Evolutionary conservation across 306 rosid species (phyloP), one percentile per base, ranked within the genome.

Genomic region (Cicer judaicum): DNA sequence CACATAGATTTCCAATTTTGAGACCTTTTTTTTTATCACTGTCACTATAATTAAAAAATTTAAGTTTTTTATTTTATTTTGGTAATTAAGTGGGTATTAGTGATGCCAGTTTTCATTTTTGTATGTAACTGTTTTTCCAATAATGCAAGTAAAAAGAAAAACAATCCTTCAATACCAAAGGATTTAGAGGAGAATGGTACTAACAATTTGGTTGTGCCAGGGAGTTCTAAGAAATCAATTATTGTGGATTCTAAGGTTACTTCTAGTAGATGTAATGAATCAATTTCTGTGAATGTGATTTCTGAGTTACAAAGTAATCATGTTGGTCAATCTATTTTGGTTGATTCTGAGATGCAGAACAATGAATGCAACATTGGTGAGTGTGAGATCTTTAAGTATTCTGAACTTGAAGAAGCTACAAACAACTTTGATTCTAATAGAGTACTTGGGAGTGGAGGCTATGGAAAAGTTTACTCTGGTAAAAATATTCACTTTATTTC

Each of bases 381-480:
- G 52, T n/a, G 57, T 66, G 67, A 73, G 73, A 49, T 74, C 68
- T 75, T 75, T 48, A 11, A 43, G 47, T 79, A 79, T 76, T 64
- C 78, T 41, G 86, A 79, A 57, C 83, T 83, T 29, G 57, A 75
- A 70, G 52, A 55, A 64, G 83, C 87, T 39, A 79, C 87, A 13
- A 14, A 59, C 40, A 71, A 75, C 9, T 83, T 83, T 70, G 81
- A 79, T 29, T 11, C 56, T 16, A 38, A n/a, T 19, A 83, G 66
- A 42, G 10, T 47, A 46, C 84, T 79, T 54, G 87, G 84, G 6
- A 73, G 24, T 3, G 87, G 87, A 56, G 70, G 74, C n/a, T 76
- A 75, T 50, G 87, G 84, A 19, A 79, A 72, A 7, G 84, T 83
- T 13, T 83, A 83, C 75, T 68, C 13, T 7, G 87, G 84, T 79